Evolutionary conservation across 805 yeast genomes (phyloP), one percentile per base, ranked within the genome.

Genomic region (Jamesozyma rosinii): DNA sequence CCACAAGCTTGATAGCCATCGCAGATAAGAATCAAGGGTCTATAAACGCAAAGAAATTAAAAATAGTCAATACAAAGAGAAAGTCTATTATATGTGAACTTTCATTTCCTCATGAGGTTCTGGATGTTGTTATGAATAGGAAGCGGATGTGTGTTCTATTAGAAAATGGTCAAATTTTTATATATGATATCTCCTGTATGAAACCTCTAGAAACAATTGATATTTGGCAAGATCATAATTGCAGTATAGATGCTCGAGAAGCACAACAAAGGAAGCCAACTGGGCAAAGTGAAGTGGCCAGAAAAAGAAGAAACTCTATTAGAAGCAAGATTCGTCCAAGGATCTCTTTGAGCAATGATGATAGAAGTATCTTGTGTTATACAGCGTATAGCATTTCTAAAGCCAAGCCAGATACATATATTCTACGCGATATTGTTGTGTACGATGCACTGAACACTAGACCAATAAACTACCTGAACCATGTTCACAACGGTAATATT

Each of bases 111-210:
- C 76, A 86, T 3, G 68, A 79, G 6, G 80, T 90, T 2, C 66
- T 82, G 22, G 77, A 76, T 40, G 81, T 90, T 29, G 77, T 77
- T 51, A 72, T 90, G 65, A 92, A 90, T 63, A 72, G 97, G 35
- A 82, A 83, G 52, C 68, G 97, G 37, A 70, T 90, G 50, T 72
- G 86, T 27, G 92, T 89, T 15, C 77, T 84, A 5, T 67, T 90
- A 42, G 70, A 77, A 40, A 59, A 55, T 40, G 90, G 86, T 47
- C 95, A 89, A 62, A 77, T 92, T 9, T 84, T 79, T 59, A 76
- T 90, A 38, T 92, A 90, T 66, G 97, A 90, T 61, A 81, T 90
- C 48, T 78, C 92, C 44, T 85, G 94, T 60, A 88, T 90, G 81
- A 79, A 84, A 55, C 73, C 89, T 21, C 60, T 90, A 35, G 83